Evolutionary conservation across 2,329 filamentous ascomycete species (phyloP).

Genomic region (Trichoderma semiorbis): DNA sequence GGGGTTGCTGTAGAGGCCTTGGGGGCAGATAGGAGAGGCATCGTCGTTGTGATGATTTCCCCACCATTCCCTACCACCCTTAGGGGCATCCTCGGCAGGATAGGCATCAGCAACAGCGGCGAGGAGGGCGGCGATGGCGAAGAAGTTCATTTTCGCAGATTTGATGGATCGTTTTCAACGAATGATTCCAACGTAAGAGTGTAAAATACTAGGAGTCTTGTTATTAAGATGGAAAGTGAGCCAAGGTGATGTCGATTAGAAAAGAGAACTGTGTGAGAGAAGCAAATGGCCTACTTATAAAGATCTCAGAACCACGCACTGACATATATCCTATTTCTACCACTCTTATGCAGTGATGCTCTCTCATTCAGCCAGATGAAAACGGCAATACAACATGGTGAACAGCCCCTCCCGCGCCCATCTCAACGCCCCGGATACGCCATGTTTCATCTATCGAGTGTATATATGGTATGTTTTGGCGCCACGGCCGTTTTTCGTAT

Average conservation of each 20-base stretch:
- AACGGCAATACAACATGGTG: background rate
- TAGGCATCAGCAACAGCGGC: constrained; percentile 18
- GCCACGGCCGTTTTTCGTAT: background rate
- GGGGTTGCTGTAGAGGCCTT: constrained; percentile 14
- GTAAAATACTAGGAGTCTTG: background rate
- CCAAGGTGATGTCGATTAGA: too few species aligned
- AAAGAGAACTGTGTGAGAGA: too few species aligned
- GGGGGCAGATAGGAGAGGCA: background rate
- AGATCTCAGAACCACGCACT: background rate
- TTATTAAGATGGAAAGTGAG: background rate
- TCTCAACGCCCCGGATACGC: background rate
- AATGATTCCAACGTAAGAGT: background rate
- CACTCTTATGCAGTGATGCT: background rate
- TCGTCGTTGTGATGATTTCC: background rate
- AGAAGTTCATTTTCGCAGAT: constrained; percentile 22
- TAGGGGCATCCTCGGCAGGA: background rate
- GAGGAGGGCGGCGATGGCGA: constrained; percentile 19
- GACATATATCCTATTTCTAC: background rate
- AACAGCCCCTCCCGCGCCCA: background rate
- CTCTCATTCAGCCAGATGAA: background rate
- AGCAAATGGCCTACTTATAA: background rate
- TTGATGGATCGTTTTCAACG: background rate
- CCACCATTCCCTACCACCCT: background rate
- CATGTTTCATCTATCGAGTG: background rate
- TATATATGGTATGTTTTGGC: background rate